Evolutionary conservation across 73 alveolate species (phyloP).

Genomic region (Tetrahymena borealis): DNA sequence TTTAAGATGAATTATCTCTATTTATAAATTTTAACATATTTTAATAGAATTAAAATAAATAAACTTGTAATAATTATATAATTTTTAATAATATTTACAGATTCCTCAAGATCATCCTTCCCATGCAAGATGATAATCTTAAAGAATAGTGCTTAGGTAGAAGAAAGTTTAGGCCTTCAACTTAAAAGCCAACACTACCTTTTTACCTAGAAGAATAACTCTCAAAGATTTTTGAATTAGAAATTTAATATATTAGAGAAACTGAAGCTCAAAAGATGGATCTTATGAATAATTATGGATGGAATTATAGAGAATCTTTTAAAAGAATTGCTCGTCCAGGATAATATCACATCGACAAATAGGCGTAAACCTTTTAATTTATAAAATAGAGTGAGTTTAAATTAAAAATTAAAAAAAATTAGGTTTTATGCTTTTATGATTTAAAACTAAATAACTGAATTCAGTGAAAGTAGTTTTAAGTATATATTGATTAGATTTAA

Average conservation of each 20-base stretch:
- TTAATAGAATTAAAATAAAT: too few relatives aligned
- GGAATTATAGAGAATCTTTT: neutral
- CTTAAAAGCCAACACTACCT: neutral
- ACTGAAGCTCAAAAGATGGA: neutral
- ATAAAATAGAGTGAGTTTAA: neutral
- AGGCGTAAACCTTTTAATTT: neutral
- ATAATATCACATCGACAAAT: neutral
- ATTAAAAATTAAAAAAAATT: neutral
- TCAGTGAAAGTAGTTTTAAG: neutral
- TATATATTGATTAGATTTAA: neutral
- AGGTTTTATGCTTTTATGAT: neutral
- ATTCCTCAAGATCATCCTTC: neutral
- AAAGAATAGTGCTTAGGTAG: neutral
- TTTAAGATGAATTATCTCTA: too few relatives aligned
- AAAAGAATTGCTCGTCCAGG: conserved; percentile 1
- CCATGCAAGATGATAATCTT: neutral
- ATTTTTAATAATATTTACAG: neutral
- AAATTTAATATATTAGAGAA: neutral
- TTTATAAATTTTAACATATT: too few relatives aligned
- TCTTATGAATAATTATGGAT: neutral
- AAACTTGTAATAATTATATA: neutral
- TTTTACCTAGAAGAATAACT: neutral
- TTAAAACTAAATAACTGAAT: neutral
- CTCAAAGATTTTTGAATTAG: neutral
- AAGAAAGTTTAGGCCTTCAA: neutral